Conservation (phyloP, 495 filamentous ascomycete genomes). For the Podospora australis region DNA sequence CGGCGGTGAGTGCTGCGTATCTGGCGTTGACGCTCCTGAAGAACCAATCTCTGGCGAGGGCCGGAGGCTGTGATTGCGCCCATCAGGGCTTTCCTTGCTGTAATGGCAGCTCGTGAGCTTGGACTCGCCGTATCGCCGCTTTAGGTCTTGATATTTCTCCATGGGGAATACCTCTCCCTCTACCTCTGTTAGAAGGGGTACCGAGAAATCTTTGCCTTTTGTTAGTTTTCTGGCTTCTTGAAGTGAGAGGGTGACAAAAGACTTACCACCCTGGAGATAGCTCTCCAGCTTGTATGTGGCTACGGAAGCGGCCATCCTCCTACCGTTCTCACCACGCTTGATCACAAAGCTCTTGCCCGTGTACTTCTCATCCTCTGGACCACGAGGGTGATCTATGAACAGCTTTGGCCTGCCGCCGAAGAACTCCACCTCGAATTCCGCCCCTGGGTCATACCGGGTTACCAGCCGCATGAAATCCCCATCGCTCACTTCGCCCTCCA, state of each 20-base stretch:
- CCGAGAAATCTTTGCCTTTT: constrained; percentile 11
- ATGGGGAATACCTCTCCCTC: constrained; percentile 6
- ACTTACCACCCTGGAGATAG: constrained; percentile 19
- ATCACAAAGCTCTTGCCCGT: constrained; percentile 15
- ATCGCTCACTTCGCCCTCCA: constrained; percentile 10
- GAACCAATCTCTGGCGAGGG: constrained; percentile 9
- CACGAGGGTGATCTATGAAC: constrained; percentile 12
- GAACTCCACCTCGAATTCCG: constrained; percentile 19
- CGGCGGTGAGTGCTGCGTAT: too few relatives aligned
- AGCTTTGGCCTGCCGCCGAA: constrained; percentile 19
- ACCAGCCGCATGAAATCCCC: constrained; percentile 15
- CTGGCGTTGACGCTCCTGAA: background rate
- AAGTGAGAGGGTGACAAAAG: too few relatives aligned
- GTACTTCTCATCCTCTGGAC: constrained; percentile 5
- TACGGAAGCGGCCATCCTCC: constrained; percentile 12
- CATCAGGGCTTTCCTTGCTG: constrained; percentile 1
- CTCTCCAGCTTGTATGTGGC: constrained; percentile 13
- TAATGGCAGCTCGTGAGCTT: constrained; percentile 7
- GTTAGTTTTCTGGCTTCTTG: background rate
- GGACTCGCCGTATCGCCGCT: constrained; percentile 6
- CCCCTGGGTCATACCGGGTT: constrained; percentile 13
- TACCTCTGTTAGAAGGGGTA: constrained; percentile 7
- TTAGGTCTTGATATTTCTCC: constrained; percentile 15
- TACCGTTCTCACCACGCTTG: constrained; percentile 5
- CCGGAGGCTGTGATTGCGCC: background rate